Base-by-base conservation (phyloP, 73 alveolate species). In the Uronychia binucleata region DNA sequence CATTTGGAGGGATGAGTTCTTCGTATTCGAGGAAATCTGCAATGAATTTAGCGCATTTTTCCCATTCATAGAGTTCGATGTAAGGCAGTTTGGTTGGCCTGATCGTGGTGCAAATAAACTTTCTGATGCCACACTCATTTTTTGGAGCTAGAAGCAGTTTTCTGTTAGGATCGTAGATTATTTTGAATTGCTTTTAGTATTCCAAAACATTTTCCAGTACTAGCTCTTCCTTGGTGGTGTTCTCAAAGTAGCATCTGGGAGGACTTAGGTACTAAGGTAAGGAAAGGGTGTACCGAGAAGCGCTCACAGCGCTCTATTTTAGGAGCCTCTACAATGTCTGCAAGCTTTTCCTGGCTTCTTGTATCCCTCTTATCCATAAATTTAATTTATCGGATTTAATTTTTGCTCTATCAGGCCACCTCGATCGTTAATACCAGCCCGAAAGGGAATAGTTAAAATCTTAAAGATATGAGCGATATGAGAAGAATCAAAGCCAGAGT, bases 1-100 rank as follows among this genome's bases (percentile, higher is more conserved):
- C 83, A 78, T 97, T 95, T 19, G 99, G 99, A 28, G 98, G 97
- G 57, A 86, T 86, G 33, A 96, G 92, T 80, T 96, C 98, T 84
- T 96, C 99, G 78, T 98, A 98, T 83, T 96, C 98, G 77, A 98
- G 90, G 91, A 96, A 98, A 86, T 94, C 98, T 13, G 99, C 89
- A 31, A 98, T 80, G 82, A 97, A 97, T 83, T 95, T 91, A 0
- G 99, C 96, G 85, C 99, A 96, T 46, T 92, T 82, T 85, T 96
- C 94, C 95, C 96, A 97, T 84, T 97, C 97, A 78, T 97, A 97
- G 77, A 97, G 91, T 82, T 98, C 99, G 28, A 96, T 88, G 93
- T 91, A 96, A 0, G 98, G 98, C 30, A 95, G 87, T 86, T 95
- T 93, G 58, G 98, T 87, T 27, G 98, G 99, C 57, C 98, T 88